Percentiles rank a stretch among this genome's conserved stretches.
Evolutionary conservation across 2,329 filamentous ascomycete species (phyloP).

Genomic region (Xylariales sp.): DNA sequence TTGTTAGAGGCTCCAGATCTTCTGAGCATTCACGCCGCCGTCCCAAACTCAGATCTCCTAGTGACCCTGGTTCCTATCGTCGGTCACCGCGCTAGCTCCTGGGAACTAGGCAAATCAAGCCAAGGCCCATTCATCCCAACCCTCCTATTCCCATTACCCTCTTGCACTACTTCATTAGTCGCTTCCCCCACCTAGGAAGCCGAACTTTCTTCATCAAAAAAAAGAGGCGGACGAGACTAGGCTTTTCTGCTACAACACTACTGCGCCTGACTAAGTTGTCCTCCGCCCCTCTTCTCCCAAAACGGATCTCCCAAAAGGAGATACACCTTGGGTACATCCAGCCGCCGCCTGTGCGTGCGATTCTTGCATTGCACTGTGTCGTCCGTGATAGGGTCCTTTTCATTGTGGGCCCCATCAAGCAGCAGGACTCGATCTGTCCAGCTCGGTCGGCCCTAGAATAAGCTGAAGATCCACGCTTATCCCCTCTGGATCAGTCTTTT

Average conservation of each 20-base stretch:
- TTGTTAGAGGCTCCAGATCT: no score
- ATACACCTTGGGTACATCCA: no score
- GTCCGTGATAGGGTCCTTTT: conserved; percentile 15
- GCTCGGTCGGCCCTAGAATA: conserved; percentile 15
- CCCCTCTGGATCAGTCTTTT: conserved; percentile 22
- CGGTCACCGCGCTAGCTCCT: conserved; percentile 4
- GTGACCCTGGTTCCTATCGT: neutral
- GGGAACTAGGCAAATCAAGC: conserved; percentile 4
- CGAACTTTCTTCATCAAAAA: no score
- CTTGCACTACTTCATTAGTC: conserved; percentile 1
- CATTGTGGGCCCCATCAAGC: conserved; percentile 15
- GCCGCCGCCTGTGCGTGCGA: no score
- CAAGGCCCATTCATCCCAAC: neutral
- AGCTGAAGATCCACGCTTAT: conserved; percentile 27
- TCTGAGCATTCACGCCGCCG: no score
- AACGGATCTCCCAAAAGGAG: no score
- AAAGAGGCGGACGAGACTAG: no score
- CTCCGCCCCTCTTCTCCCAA: no score
- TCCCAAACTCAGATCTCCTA: no score
- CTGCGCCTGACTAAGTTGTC: no score
- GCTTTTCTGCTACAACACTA: no score
- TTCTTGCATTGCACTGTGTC: no score
- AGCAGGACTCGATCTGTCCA: conserved; percentile 23
- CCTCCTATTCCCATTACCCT: conserved; percentile 1
- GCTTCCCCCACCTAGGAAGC: neutral